These are phyloP conservation scores for Ophiostoma pallidulum DNA, from an alignment of 2,329 filamentous ascomycete species.

Conservation along the genomic window DNA sequence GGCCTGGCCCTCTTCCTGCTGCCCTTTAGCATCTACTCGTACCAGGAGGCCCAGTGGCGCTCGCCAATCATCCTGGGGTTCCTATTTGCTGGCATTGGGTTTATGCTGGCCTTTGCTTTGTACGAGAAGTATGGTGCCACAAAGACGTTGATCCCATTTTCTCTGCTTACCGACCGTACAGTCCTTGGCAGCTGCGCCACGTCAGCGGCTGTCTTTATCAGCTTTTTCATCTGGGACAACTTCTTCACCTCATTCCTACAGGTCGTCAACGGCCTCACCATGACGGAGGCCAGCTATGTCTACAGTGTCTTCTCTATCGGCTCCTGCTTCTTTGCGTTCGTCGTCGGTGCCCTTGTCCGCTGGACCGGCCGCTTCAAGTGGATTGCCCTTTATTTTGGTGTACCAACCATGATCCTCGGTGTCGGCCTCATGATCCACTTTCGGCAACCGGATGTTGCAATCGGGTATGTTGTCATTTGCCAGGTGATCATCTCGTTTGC, in stretches of 20 bases:
- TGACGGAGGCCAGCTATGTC: slow-evolving; percentile 16
- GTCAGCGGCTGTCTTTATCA: slow-evolving; percentile 9
- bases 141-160: slow-evolving; percentile 31
- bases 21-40: slow-evolving; percentile 50
- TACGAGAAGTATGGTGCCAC: slow-evolving; percentile 31
- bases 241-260: slow-evolving; percentile 18
- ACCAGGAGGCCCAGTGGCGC: slow-evolving; percentile 32
- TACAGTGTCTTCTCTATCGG: slow-evolving; percentile 13
- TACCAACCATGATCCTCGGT: slow-evolving; percentile 44
- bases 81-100: slow-evolving; percentile 27
- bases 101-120: slow-evolving; percentile 29
- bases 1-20: slow-evolving; percentile 58
- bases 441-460: slow-evolving; percentile 37
- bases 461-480: slow-evolving; percentile 45
- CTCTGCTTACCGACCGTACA: slow-evolving; percentile 36
- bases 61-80: slow-evolving; percentile 33
- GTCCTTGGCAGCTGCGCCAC: slow-evolving; percentile 25
- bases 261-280: slow-evolving; percentile 16
- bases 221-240: slow-evolving; percentile 16
- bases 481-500: slow-evolving; percentile 45
- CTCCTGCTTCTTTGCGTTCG: slow-evolving; percentile 32
- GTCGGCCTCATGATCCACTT: slow-evolving; percentile 47
- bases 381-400: slow-evolving; percentile 30
- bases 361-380: slow-evolving; percentile 41
- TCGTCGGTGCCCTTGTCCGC: slow-evolving; percentile 29